Base-by-base conservation (phyloP, 495 filamentous ascomycete species). In the Hypoxylon perforatum region DNA sequence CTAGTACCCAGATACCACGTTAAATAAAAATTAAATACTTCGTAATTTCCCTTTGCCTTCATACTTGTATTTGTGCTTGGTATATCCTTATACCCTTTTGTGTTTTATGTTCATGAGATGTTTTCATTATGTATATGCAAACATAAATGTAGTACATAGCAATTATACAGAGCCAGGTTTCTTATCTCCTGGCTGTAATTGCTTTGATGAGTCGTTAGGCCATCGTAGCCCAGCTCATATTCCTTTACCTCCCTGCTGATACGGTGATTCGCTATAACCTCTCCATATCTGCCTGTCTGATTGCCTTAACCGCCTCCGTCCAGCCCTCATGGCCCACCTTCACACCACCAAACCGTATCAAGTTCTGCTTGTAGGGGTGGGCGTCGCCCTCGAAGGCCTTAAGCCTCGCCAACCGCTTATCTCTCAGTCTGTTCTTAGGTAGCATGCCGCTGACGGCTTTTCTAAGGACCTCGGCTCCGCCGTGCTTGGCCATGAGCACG, bases 361-460 rank as follows among this genome's bases (percentile, higher is more conserved):
- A 77, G 68, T 99, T 99, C 72, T 87, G 75, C 85, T 93, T 92
- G 76, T 96, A 97, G 30, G 96, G 95, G 81, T 98, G 95, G 30
- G 85, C 85, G 36, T 88, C 83, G 18, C 95, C 93, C 80, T 98
- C 95, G 78, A 97, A 99, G 18, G 91, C 93, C 86, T 97, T 98
- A 75, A 99, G 78, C 70, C 95, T 81, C n/a, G 86, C 91, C 81
- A 99, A 77, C 61, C 96, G 77, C 80, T 90, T 88, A 74, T 95
- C 91, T 73, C 93, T 82, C 70, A 99, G 80, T 67, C 92, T 78
- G 79, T 99, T 99, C 90, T 98, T 99, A 47, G 95, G 95, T 80
- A 99, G 77, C 95, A 99, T 99, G 54, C 95, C 95, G 75, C 88
- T 89, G 21, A 99, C 95, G 10, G 95, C 95, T 77, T 91, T 91